These are phyloP conservation scores for Paramecium bursaria DNA, from an alignment of 73 alveolate species.

Conservation along the genomic window DNA sequence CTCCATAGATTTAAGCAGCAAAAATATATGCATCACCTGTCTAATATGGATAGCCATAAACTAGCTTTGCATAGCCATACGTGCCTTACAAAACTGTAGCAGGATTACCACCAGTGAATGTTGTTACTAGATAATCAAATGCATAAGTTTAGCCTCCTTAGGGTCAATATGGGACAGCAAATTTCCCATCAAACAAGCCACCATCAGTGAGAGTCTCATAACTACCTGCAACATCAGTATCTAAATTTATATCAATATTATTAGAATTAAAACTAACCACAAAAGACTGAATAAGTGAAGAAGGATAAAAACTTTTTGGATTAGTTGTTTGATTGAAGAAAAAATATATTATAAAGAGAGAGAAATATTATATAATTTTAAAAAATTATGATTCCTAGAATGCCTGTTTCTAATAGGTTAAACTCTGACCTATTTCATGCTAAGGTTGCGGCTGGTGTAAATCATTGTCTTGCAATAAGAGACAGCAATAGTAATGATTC, in stretches of 20 bases:
- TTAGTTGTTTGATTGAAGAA: conserved; percentile 43
- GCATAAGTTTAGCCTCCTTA: neutral
- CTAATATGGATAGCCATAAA: neutral
- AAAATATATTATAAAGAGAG: too few relatives aligned
- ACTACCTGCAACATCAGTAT: neutral
- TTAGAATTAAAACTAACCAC: neutral
- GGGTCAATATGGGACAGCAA: too few relatives aligned
- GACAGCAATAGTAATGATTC: neutral
- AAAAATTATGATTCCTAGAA: too few relatives aligned
- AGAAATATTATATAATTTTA: too few relatives aligned
- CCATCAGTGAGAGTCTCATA: too few relatives aligned
- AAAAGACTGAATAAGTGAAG: neutral
- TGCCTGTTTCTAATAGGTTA: too few relatives aligned
- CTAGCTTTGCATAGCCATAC: neutral
- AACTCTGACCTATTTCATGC: neutral
- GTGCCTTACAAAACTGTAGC: neutral
- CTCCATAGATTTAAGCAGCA: neutral
- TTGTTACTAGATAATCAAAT: neutral
- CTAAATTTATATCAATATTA: neutral
- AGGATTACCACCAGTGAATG: neutral
- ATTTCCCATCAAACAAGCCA: too few relatives aligned
- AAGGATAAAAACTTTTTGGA: conserved; percentile 50
- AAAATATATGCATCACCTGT: too few relatives aligned
- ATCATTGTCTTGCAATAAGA: conserved; percentile 59
- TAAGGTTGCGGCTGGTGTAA: conserved; percentile 49